Evolutionary conservation across 2,329 filamentous ascomycete species (phyloP).

Genomic region (Neofusicoccum sp.): DNA sequence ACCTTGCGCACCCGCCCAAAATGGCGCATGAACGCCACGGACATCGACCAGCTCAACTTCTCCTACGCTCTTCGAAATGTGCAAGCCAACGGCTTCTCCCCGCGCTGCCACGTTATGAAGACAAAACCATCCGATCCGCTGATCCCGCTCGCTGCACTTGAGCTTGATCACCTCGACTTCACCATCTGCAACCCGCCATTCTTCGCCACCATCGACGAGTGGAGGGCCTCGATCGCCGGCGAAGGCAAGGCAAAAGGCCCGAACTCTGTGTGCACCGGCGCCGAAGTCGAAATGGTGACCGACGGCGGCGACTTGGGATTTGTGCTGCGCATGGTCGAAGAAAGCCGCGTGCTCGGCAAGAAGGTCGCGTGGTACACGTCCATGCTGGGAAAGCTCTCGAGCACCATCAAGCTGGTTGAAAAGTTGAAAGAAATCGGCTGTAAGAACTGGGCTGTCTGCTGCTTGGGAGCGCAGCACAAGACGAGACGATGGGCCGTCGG

Average conservation of each 20-base stretch:
- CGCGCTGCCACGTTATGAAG: constrained; percentile 63
- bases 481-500: constrained; percentile 85
- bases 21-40: constrained; percentile 60
- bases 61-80: constrained; percentile 67
- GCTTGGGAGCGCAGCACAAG: constrained; percentile 70
- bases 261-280: constrained; percentile 72
- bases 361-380: constrained; percentile 73
- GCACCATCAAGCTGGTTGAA: constrained; percentile 60
- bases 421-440: constrained; percentile 56
- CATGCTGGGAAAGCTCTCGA: constrained; percentile 82
- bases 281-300: constrained; percentile 81
- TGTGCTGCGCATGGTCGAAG: constrained; percentile 66
- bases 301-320: constrained; percentile 75
- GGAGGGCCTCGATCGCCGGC: constrained; percentile 59
- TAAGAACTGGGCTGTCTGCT: constrained; percentile 66
- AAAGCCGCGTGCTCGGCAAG: constrained; percentile 48
- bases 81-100: constrained; percentile 60
- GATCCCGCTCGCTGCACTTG: constrained; percentile 59
- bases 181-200: constrained; percentile 95
- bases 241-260: constrained; percentile 65
- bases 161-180: constrained; percentile 67
- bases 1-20: constrained; percentile 64
- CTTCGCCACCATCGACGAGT: constrained; percentile 71
- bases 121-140: constrained; percentile 55
- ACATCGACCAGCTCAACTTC: constrained; percentile 73